phyloP scores from a whole-genome alignment of 257 asterid species.

The Coffea eugenioides region DNA sequence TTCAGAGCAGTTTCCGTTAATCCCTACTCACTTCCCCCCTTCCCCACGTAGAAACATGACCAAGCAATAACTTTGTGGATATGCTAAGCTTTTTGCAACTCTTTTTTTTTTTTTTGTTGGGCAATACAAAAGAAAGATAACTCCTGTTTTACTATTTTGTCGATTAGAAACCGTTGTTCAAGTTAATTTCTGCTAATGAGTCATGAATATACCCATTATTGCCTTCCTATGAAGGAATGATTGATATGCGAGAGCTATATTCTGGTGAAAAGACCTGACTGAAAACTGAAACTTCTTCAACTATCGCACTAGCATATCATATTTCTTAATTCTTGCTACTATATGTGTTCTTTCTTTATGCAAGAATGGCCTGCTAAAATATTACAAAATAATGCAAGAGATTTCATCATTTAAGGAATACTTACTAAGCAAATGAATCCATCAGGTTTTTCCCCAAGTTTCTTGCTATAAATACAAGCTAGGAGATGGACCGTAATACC shows the following conservation, averaged over 20 bases:
- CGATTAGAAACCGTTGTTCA: background rate
- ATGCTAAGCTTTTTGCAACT: too few species aligned
- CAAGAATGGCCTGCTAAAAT: background rate
- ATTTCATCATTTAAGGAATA: background rate
- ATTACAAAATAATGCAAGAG: background rate
- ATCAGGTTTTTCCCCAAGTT: background rate
- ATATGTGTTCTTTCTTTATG: background rate
- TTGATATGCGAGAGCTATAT: background rate
- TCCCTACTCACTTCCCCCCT: too few species aligned
- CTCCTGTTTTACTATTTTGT: background rate
- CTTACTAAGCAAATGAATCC: background rate
- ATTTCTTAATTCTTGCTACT: background rate
- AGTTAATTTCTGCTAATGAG: too few species aligned
- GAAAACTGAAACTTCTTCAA: background rate
- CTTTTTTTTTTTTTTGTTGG: too few species aligned
- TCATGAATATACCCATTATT: background rate
- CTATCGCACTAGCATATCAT: background rate
- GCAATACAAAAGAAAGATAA: too few species aligned
- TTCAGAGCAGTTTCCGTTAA: too few species aligned
- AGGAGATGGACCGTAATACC: background rate
- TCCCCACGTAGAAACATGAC: too few species aligned
- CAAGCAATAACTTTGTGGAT: too few species aligned
- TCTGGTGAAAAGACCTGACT: background rate
- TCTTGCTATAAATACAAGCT: background rate
- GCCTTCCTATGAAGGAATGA: background rate